phyloP scores from a whole-genome alignment of 1,139 yeast species.

The Saccharomyces hybrid region DNA sequence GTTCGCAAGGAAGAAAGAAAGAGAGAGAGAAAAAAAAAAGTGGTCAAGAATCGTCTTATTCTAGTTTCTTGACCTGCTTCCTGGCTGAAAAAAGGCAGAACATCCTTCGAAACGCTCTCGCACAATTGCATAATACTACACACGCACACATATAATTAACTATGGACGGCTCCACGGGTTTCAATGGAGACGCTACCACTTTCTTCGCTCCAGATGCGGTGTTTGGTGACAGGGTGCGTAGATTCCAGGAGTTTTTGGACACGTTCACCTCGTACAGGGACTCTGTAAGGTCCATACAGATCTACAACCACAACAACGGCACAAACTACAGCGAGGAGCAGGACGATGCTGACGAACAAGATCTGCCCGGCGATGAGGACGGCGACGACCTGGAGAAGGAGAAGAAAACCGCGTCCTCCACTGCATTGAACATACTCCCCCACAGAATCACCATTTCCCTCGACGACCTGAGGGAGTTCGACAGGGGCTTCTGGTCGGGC shows the following conservation, averaged over 20 bases:
- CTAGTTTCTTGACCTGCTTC: not conserved
- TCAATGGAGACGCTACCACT: slow-evolving; percentile 5
- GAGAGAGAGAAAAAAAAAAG: not conserved
- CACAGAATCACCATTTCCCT: slow-evolving; percentile 68
- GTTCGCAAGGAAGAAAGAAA: not conserved
- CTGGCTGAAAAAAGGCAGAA: not conserved
- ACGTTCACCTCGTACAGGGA: slow-evolving; percentile 57
- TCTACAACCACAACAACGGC: slow-evolving; percentile 18
- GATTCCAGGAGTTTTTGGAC: slow-evolving; percentile 84
- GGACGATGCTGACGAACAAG: slow-evolving; percentile 6
- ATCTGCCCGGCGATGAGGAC: slow-evolving; percentile 40
- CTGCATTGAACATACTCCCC: slow-evolving; percentile 40
- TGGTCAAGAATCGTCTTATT: not conserved
- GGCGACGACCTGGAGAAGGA: slow-evolving; percentile 6
- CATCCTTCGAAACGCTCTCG: not conserved
- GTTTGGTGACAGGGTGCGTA: slow-evolving; percentile 75
- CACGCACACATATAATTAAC: not conserved
- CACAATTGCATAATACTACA: not conserved
- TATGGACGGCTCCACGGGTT: slow-evolving; percentile 5
- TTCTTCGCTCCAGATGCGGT: slow-evolving; percentile 35
- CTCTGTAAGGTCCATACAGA: slow-evolving; percentile 46
- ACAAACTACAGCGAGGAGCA: slow-evolving; percentile 8
- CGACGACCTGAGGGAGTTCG: slow-evolving; percentile 85
- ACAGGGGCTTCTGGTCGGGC: slow-evolving; percentile 72
- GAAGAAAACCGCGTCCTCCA: slow-evolving; percentile 3